phyloP scores from a whole-genome alignment of 768 basidiomycete species.

The Pisolithus tinctorius region DNA sequence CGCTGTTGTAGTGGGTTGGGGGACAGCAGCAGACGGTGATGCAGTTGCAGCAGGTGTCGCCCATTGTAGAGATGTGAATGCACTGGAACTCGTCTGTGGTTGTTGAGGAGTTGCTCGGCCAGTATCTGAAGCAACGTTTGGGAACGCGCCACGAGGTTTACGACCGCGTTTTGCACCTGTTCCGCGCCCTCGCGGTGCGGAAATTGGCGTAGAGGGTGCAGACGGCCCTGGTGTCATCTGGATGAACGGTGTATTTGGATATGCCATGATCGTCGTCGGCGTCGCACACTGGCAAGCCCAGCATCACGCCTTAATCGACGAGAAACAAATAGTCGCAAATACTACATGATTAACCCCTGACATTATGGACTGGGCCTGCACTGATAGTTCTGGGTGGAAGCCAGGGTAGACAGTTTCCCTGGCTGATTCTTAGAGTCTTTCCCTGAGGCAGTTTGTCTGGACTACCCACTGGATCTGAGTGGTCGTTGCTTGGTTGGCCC shows the following conservation, averaged over 20 bases:
- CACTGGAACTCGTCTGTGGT: conserved; percentile 2
- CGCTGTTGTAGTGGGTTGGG: not conserved
- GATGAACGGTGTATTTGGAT: conserved; percentile 19
- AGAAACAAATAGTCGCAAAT: not conserved
- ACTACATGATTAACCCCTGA: not conserved
- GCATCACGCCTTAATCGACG: too few relatives aligned
- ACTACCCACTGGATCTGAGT: not conserved
- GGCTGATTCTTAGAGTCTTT: too few relatives aligned
- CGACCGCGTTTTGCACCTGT: conserved; percentile 39
- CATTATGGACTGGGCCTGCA: not conserved
- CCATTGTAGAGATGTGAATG: conserved; percentile 30
- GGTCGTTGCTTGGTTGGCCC: not conserved
- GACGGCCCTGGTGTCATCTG: conserved; percentile 13
- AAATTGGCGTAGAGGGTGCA: conserved; percentile 11
- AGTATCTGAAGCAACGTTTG: conserved; percentile 16
- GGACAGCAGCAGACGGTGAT: not conserved
- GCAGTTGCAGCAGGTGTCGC: conserved; percentile 11
- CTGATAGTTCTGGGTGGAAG: too few relatives aligned
- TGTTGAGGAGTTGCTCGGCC: conserved; percentile 7
- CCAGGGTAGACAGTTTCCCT: too few relatives aligned
- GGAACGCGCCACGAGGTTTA: conserved; percentile 39
- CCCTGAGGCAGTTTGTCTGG: too few relatives aligned
- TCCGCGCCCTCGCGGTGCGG: conserved; percentile 5
- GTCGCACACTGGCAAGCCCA: too few relatives aligned
- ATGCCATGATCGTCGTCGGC: not conserved